Evolutionary conservation across 2,329 filamentous ascomycete genomes (phyloP).

Genomic region (Beauveria pseudobassiana): DNA sequence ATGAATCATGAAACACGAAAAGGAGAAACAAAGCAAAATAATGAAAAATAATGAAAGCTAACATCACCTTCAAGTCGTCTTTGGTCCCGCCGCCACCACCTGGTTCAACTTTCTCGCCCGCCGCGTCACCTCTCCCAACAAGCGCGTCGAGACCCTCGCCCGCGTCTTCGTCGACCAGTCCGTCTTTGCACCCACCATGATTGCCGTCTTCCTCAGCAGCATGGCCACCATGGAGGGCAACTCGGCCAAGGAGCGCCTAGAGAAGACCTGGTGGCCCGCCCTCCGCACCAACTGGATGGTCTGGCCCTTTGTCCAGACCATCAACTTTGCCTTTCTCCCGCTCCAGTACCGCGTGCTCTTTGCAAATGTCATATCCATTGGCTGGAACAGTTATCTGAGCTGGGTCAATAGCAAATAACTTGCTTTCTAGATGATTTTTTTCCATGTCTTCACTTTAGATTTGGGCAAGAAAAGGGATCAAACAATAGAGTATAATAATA

Average conservation of each 20-base stretch:
- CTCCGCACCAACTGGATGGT: conserved; percentile 79
- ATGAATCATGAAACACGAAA: not conserved
- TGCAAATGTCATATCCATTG: conserved; percentile 71
- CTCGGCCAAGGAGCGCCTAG: conserved; percentile 56
- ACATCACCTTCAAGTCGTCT: conserved; percentile 50
- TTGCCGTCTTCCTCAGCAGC: conserved; percentile 71
- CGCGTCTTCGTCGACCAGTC: conserved; percentile 76
- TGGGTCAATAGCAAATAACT: conserved; percentile 45
- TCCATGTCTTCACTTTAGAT: not conserved
- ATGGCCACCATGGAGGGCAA: conserved; percentile 78
- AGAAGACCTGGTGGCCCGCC: conserved; percentile 61
- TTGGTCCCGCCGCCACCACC: conserved; percentile 78
- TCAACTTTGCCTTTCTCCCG: conserved; percentile 84
- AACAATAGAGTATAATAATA: not conserved
- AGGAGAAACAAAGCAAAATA: not conserved
- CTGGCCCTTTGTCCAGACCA: conserved; percentile 78
- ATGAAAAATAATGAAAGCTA: not conserved
- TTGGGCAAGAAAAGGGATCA: too few relatives aligned
- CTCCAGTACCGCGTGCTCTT: conserved; percentile 76
- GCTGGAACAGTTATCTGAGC: conserved; percentile 60
- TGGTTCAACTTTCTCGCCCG: conserved; percentile 79
- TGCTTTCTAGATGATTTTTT: not conserved
- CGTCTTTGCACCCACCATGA: conserved; percentile 76
- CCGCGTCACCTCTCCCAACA: conserved; percentile 55
- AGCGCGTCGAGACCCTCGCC: conserved; percentile 63